These are phyloP conservation scores for Petunia secreta DNA, from an alignment of 257 asterid species.

Conservation along the genomic window DNA sequence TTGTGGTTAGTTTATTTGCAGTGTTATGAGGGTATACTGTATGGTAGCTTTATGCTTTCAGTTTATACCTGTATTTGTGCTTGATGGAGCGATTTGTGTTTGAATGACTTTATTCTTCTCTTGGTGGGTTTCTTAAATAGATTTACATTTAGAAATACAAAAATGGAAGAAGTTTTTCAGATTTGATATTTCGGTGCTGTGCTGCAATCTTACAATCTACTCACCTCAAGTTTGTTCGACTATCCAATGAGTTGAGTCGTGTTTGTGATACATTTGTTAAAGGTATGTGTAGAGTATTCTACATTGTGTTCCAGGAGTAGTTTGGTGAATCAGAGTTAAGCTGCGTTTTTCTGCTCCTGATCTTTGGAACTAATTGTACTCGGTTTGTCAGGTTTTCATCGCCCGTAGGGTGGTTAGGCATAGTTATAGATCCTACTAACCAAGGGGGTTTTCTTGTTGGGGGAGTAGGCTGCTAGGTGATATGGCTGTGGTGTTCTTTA, in stretches of 20 bases:
- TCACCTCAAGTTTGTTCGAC: background rate
- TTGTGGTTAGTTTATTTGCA: background rate
- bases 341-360: background rate
- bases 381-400: constrained; percentile 3
- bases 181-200: background rate
- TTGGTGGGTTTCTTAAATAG: background rate
- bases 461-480: background rate
- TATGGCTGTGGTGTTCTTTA: background rate
- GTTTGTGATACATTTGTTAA: constrained; percentile 2
- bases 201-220: background rate
- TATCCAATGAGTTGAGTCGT: background rate
- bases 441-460: background rate
- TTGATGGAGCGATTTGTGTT: background rate
- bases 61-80: background rate
- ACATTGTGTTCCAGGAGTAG: constrained; percentile 9
- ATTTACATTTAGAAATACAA: background rate
- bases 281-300: background rate
- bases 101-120: background rate
- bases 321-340: background rate
- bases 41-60: background rate
- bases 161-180: constrained; percentile 1
- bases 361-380: background rate
- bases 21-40: background rate
- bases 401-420: background rate
- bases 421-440: constrained; percentile 6